These are phyloP conservation scores for Castanea mollissima DNA, from an alignment of 306 rosid species.

Conservation along the genomic window DNA sequence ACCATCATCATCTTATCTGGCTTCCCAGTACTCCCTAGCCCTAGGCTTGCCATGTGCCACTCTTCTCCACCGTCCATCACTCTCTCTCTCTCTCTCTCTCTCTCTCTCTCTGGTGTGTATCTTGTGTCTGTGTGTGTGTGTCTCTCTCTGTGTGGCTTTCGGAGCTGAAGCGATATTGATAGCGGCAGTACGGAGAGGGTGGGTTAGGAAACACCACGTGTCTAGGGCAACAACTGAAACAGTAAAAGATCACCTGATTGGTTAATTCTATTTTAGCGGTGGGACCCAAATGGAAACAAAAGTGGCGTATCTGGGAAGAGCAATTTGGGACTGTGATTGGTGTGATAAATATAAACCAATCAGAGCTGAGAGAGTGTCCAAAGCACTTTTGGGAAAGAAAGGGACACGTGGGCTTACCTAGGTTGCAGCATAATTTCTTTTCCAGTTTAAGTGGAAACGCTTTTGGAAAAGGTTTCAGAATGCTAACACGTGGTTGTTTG, in stretches of 20 bases:
- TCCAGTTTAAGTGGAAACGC: conserved; percentile 37
- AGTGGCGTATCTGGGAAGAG: conserved; percentile 44
- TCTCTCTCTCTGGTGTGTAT: neutral
- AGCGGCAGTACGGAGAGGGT: conserved; percentile 58
- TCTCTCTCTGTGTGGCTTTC: conserved; percentile 12
- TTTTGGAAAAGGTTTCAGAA: conserved; percentile 33
- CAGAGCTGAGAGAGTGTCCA: conserved; percentile 17
- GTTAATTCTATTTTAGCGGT: neutral
- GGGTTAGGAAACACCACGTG: conserved; percentile 59
- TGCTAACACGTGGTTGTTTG: conserved; percentile 32
- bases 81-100: neutral
- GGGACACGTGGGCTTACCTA: conserved; percentile 55
- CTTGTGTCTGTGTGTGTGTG: neutral
- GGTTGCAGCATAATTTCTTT: conserved; percentile 48
- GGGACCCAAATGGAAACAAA: conserved; percentile 15
- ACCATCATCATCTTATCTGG: conserved; percentile 30
- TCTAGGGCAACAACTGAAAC: conserved; percentile 45
- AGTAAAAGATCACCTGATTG: conserved; percentile 29
- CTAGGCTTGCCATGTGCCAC: conserved; percentile 34
- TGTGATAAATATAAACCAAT: conserved; percentile 32
- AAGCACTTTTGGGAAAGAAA: conserved; percentile 15
- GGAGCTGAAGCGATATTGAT: conserved; percentile 62
- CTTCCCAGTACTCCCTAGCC: neutral
- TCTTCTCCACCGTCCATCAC: conserved; percentile 47
- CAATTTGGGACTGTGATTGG: conserved; percentile 34